Conservation (phyloP, 495 filamentous ascomycete species). For the Venustampulla echinocandica region DNA sequence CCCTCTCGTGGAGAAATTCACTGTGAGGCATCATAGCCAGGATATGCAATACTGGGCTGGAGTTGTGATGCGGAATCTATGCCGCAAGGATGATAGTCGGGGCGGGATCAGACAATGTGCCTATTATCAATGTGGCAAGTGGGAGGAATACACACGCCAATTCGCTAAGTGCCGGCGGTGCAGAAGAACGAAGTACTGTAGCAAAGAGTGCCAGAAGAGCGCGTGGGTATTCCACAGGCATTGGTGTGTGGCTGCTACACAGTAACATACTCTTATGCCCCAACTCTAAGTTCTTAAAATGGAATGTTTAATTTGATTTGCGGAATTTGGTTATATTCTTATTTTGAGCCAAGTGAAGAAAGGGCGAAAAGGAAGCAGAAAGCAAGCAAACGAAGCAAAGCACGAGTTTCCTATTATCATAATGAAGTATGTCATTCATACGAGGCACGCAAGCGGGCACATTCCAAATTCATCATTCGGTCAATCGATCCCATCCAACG, state of each 20-base stretch:
- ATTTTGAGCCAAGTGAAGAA: too few species aligned
- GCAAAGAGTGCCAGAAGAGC: constrained; percentile 98
- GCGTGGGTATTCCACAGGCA: constrained; percentile 97
- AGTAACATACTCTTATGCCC: constrained; percentile 27
- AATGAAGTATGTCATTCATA: constrained; percentile 9
- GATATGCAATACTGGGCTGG: constrained; percentile 99
- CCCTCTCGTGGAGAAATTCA: constrained; percentile 96
- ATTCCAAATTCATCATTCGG: neutral
- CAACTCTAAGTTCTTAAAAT: neutral
- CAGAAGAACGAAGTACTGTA: constrained; percentile 97
- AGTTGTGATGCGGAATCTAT: constrained; percentile 97
- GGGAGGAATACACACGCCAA: constrained; percentile 91
- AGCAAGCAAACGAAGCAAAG: too few species aligned
- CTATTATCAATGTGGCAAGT: constrained; percentile 94
- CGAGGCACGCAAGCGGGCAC: constrained; percentile 1
- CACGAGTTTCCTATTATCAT: constrained; percentile 18
- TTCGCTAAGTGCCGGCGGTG: constrained; percentile 97
- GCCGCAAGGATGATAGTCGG: constrained; percentile 89
- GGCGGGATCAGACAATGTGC: constrained; percentile 95
- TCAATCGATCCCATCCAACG: neutral
- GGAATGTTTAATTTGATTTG: neutral
- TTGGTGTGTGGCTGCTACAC: constrained; percentile 79
- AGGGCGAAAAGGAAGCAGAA: neutral
- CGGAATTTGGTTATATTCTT: too few species aligned
- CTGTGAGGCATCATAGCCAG: constrained; percentile 81